Percentiles rank a stretch among this genome's conserved stretches.
Conservation (phyloP, 768 basidiomycete genomes). For the Zangia roseola region DNA sequence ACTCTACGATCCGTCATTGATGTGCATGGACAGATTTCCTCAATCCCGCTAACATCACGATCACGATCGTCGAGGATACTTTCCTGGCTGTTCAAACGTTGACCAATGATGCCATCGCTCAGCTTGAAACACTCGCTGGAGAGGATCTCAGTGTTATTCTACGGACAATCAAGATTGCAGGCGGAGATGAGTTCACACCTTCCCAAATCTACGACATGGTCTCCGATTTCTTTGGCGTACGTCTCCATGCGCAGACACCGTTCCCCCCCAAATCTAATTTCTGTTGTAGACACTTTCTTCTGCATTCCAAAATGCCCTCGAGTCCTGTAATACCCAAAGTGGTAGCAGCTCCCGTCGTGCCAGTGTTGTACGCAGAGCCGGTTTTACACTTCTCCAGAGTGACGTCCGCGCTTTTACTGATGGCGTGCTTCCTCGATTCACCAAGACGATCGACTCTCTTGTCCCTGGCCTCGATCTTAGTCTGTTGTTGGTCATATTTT, state of each 20-base stretch:
- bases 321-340: background rate
- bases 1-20: background rate
- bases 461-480: constrained; percentile 25
- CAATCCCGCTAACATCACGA: constrained; percentile 23
- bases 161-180: constrained; percentile 16
- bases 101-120: constrained; percentile 20
- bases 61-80: constrained; percentile 18
- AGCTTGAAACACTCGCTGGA: constrained; percentile 29
- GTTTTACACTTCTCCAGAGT: background rate
- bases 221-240: constrained; percentile 21
- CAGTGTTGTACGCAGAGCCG: background rate
- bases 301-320: constrained; percentile 23
- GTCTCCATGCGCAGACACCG: background rate
- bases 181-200: constrained; percentile 23
- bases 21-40: constrained; percentile 21
- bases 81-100: constrained; percentile 23
- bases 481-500: constrained; percentile 18
- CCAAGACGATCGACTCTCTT: constrained; percentile 10
- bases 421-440: constrained; percentile 19
- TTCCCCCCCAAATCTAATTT: background rate
- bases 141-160: constrained; percentile 23
- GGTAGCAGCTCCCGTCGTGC: too few relatives aligned
- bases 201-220: constrained; percentile 23
- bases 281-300: constrained; percentile 24
- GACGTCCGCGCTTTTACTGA: background rate